Evolutionary conservation across 1,139 yeast species (phyloP), one percentile per base, ranked within the genome.

Genomic region (Yamadazyma pseudoaaseri): DNA sequence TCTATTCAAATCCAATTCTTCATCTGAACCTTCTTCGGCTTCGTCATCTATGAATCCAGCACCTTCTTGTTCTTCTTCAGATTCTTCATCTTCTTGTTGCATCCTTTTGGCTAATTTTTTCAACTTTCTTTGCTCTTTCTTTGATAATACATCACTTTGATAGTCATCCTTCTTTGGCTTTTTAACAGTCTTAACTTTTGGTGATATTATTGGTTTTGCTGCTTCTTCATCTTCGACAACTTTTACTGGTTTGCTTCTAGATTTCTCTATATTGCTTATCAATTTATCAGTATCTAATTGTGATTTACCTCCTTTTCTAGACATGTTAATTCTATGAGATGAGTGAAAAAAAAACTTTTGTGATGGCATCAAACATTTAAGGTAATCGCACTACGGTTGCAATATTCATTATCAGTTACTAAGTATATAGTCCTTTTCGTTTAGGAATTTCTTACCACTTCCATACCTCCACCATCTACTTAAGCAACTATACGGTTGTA

Each of bases 401-500:
- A 18, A 18, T 30, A 20, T 20, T 18, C 27, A 25, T 7, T 25
- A 25, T 25, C 27, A 13, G 6, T 6, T 22, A 8, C 21, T 20
- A 20, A 29, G 15, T 8, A 7, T 15, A 33, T 52, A 53, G 27
- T 56, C 56, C 6, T 53, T 41, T 27, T 73, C 76, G 39, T 69
- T 68, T 20, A 74, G 44, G 41, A 76, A 76, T 6, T 45, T 48
- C 45, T 75, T 76, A 2, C 81, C 81, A 5, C 68, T 51, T 0
- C 94, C 92, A 45, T 73, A 71, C 46, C 76, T 75, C 96, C 96
- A 87, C 96, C 96, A 89, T 44, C 83, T 67, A 27, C 85, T 77
- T 38, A 89, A 60, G 59, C 97, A 89, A 47, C 95, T 84, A 48
- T 73, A 79, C 1, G 73, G 63, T 34, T 65, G 62, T 10, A 78